Evolutionary conservation across 2,329 filamentous ascomycete species (phyloP), one percentile per base, ranked within the genome.

Genomic region (Ilyonectria mors-panacis): DNA sequence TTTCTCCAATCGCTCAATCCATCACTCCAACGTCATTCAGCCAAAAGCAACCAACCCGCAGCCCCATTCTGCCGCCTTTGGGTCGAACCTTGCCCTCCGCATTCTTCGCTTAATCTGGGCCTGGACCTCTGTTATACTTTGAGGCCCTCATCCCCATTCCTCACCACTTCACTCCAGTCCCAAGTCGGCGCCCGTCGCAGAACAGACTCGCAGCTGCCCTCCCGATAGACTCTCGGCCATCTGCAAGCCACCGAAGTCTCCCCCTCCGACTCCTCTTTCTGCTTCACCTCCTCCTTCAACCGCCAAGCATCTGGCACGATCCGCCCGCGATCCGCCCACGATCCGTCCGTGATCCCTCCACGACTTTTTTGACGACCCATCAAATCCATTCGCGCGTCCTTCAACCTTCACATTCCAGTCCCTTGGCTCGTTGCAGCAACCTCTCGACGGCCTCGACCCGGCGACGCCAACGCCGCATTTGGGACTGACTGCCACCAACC

Each of bases 91-190:
- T 71, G 51, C 50, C 64, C 59, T 50, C 69, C 67, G 61, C 69
- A 35, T 23, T 70, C 70, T 65, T 72, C 64, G 62, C 57, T 65
- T 71, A 55, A 47, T 61, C 58, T 45, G 60, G 67, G 69, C 63
- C 69, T 71, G 66, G 73, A 71, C 73, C 71, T 70, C 72, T 57
- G 70, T 69, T 74, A 75, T 63, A 71, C 73, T 73, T 75, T 71
- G 61, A 60, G 51, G 48, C 68, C 72, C 68, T 70, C 65, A 67
- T 68, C 66, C 59, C 68, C 73, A 75, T 75, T 75, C 71, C 71
- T 74, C 51, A 59, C 35, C 30, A 61, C 54, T 62, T 51, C 30
- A 47, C 62, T 64, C 57, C 60, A 61, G 65, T 61, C 71, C 67
- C 73, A 68, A 63, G 65, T 62, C 65, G 65, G 33, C 55, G 47